Evolutionary conservation across 441 rosid species (phyloP).

Genomic region (Erodium trifolium): DNA sequence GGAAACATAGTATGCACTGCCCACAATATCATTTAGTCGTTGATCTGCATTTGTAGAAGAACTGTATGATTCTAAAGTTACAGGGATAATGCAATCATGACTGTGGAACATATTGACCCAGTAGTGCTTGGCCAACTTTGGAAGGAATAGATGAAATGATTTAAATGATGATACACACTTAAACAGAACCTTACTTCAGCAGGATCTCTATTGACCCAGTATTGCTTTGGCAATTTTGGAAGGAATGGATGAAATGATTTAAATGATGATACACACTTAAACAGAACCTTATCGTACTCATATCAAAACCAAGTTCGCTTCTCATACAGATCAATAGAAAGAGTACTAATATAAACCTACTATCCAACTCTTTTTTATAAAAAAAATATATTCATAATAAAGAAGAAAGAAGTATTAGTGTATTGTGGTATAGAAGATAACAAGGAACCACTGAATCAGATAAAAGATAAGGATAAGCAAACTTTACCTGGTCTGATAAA

Average conservation of each 20-base stretch:
- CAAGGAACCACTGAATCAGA: constrained; percentile 3
- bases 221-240: background rate
- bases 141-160: background rate
- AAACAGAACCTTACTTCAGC: background rate
- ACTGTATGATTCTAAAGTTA: background rate
- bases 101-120: background rate
- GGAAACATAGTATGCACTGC: constrained; percentile 94
- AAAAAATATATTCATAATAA: no score
- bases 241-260: background rate
- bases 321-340: background rate
- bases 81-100: background rate
- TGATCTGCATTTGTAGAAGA: constrained; percentile 43
- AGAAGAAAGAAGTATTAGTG: no score
- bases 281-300: background rate
- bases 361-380: background rate
- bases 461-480: constrained; percentile 8
- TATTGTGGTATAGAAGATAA: no score
- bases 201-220: background rate
- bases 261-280: background rate
- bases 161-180: background rate
- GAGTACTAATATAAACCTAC: background rate
- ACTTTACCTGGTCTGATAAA: constrained; percentile 45
- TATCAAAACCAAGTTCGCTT: background rate
- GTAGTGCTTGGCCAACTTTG: background rate
- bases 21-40: constrained; percentile 95